Evolutionary conservation across 495 filamentous ascomycete genomes (phyloP), one percentile per base, ranked within the genome.

Genomic region (Annulohypoxylon maeteangense): DNA sequence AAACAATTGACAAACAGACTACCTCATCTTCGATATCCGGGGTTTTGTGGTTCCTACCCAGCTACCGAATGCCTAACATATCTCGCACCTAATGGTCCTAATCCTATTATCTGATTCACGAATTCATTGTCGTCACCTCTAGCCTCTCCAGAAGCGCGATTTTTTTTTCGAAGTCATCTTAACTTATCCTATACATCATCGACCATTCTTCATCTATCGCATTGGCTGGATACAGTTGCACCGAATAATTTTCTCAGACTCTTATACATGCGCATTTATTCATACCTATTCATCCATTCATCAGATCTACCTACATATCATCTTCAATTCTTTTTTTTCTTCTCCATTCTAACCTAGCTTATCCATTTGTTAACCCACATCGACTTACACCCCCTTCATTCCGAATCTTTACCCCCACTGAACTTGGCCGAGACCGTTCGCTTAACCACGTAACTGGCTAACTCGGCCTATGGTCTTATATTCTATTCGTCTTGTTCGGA

Each of bases 401-500:
- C 7, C 51, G 44, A 53, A 7, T 31, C 36, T 32, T 32, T 11
- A 47, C 47, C 59, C 54, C 65, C 53, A 60, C 59, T 22, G 51
- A 51, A 6, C 31, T 57, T 68, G 65, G 61, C 59, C 64, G 48
- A 61, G 64, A 68, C 65, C 65, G 31, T 58, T 66, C 55, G 42
- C 61, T 59, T 51, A 38, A 65, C 16, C 54, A 44, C 59, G 38
- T 47, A 64, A 57, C 58, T 55, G 62, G 48, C 38, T 55, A 48
- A 54, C 44, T 27, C 48, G 5, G 23, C 23, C 45, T 50, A 29
- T 48, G 40, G 20, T 62, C 23, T 45, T 51, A 7, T 45, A 58
- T 73, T 65, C 56, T 61, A 72, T 60, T 72, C 59, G 65, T 61
- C 65, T 65, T 59, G 40, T 54, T 65, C 56, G 65, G 70, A 66